Evolutionary conservation across 2,329 filamentous ascomycete genomes (phyloP), one percentile per base, ranked within the genome.

Genomic region (Botrytis elliptica): DNA sequence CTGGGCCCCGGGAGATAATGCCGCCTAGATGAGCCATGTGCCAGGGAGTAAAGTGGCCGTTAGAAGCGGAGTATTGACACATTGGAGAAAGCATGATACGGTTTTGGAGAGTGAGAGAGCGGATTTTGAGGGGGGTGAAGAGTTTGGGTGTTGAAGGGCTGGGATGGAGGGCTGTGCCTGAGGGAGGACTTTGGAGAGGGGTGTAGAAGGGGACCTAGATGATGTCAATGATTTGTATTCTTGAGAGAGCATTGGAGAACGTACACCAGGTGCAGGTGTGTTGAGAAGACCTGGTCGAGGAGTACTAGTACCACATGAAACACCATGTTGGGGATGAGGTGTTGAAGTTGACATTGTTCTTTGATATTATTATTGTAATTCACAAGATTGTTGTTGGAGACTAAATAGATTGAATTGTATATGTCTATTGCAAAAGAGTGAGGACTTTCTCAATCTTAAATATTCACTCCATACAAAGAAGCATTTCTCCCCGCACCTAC

Each of bases 11-110:
- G 74, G 91, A 86, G 36, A 93, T 88, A 77, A 94, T 94, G 75
- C 93, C 91, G 73, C 94, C 93, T 40, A 95, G 86, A 80, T 97
- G 94, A 25, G 94, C 90, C 68, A 95, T 85, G 82, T 97, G 94
- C 88, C 90, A 97, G 81, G 92, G 87, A 2, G 92, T 95, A 76
- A 91, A 85, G 82, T 95, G 92, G 57, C 95, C 90, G 80, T 92
- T 87, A 63, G 90, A 80, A 22, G 90, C 88, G 10, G 86, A 89
- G 82, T 92, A 92, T 81, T 92, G 90, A 81, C 90, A 92, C 6
- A 92, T 83, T 0, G 90, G 90, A 3, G 88, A 86, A 18, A 91
- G 83, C 77, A 89, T 87, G 76, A 92, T 89, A 76, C 90, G 88
- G 81, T 92, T 92, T 76, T 90, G 90, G n/a, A 92, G 84, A 0